Base-by-base conservation (phyloP, 2,329 filamentous ascomycete genomes). In the Sporothrix brasiliensis region DNA sequence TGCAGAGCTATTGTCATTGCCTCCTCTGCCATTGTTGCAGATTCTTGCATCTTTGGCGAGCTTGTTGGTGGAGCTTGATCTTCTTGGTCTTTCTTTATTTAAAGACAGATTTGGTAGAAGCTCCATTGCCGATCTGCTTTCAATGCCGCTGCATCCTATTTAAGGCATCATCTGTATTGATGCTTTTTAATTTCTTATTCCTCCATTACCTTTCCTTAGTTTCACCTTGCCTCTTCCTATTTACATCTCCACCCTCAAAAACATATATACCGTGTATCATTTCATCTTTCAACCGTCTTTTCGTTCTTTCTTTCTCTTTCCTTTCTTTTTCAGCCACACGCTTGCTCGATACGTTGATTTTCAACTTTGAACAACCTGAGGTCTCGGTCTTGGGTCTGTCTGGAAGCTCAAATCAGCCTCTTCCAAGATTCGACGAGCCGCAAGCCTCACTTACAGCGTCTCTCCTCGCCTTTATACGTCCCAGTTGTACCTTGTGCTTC, bases 141-240 rank as follows among this genome's bases (percentile, higher is more conserved):
- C 39, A 44, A 47, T 34, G 44, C 50, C 61, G 41, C 27, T 52
- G 5, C 24, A n/a, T 52, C 27, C 47, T 39, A 66, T 66, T 66
- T 47, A 53, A 19, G 6, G 11, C 61, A 52, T 52, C 61, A 52
- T 52, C 27, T 54, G 24, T 24, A 10, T 30, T 24, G 24, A 41
- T 47, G 41, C 52, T 14, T 34, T 27, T 41, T 30, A 3, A 4
- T 30, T 11, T n/a, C 4, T 21, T n/a, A 5, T 50, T n/a, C n/a
- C 44, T 60, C 52, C 21, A 7, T 47, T 52, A 10, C 6, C 27
- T 19, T 52, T 6, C n/a, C 14, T 10, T 39, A 16, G 6, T 68
- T 16, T 68, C 24, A 21, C 27, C 13, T 60, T 41, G 27, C 7
- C 10, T 19, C 11, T 11, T 44, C 21, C n/a, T 14, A 6, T 60